Conservation (phyloP, 2,329 filamentous ascomycete species). For the Venturia pyrina region DNA sequence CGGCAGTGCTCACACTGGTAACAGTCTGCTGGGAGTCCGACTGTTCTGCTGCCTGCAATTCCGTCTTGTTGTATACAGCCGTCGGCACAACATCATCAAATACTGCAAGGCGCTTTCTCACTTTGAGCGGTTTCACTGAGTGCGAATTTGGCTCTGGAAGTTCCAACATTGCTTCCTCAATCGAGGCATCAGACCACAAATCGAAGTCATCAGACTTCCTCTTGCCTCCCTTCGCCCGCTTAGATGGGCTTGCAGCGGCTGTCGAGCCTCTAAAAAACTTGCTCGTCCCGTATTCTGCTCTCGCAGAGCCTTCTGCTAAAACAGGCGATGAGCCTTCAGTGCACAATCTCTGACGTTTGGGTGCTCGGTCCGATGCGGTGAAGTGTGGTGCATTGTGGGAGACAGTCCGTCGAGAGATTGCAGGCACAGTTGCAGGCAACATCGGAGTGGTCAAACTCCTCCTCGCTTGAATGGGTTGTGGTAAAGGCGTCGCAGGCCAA, state of each 20-base stretch:
- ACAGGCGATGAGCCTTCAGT: slow-evolving; percentile 27
- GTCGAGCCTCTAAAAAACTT: slow-evolving; percentile 32
- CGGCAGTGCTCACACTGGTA: neutral
- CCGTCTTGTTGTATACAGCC: neutral
- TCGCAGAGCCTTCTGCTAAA: slow-evolving; percentile 19
- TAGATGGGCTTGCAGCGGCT: slow-evolving; percentile 31
- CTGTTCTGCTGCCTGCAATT: neutral
- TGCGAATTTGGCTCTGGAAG: neutral
- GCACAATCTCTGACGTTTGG: slow-evolving; percentile 36
- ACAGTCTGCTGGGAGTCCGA: neutral
- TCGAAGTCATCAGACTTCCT: slow-evolving; percentile 31
- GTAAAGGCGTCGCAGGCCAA: slow-evolving; percentile 45
- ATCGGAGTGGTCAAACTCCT: slow-evolving; percentile 20
- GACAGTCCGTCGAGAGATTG: neutral
- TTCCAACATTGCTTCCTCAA: slow-evolving; percentile 30
- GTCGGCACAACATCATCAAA: slow-evolving; percentile 5
- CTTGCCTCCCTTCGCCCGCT: slow-evolving; percentile 24
- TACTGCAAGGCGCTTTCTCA: slow-evolving; percentile 2
- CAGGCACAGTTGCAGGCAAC: neutral
- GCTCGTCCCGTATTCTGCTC: slow-evolving; percentile 28
- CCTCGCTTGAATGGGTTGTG: slow-evolving; percentile 21
- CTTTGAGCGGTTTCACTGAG: neutral
- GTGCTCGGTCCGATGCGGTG: slow-evolving; percentile 19
- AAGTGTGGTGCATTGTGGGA: slow-evolving; percentile 3
- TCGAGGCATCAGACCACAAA: slow-evolving; percentile 38